phyloP scores from a whole-genome alignment of 257 asterid species.

The Gentiana macrophylla region DNA sequence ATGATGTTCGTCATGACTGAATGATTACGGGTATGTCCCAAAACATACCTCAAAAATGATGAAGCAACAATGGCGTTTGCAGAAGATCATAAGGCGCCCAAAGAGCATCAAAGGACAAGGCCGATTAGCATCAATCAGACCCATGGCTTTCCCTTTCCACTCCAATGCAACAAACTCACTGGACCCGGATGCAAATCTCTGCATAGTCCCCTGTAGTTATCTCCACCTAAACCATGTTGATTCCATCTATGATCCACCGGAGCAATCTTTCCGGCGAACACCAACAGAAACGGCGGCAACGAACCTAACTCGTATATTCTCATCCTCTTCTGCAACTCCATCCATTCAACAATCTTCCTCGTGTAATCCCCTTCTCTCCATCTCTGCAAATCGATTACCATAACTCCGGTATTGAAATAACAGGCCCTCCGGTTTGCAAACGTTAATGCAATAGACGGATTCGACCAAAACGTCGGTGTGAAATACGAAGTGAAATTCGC shows the following conservation, averaged over 20 bases:
- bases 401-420: constrained; percentile 89
- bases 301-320: constrained; percentile 92
- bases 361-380: constrained; percentile 78
- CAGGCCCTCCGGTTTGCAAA: constrained; percentile 61
- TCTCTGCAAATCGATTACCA: constrained; percentile 68
- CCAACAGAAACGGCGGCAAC: constrained; percentile 78
- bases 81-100: constrained; percentile 96
- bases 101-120: constrained; percentile 75
- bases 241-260: constrained; percentile 98
- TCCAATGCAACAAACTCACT: constrained; percentile 90
- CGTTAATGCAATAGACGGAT: constrained; percentile 67
- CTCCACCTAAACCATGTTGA: constrained; percentile 97
- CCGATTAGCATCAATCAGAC: constrained; percentile 47
- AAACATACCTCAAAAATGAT: constrained; percentile 51
- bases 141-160: constrained; percentile 98
- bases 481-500: constrained; percentile 88
- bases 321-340: constrained; percentile 94
- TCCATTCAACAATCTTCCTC: constrained; percentile 72
- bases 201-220: constrained; percentile 75
- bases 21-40: no score
- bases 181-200: constrained; percentile 86
- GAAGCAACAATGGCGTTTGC: constrained; percentile 28
- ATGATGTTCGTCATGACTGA: no score
- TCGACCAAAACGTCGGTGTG: constrained; percentile 93
- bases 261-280: constrained; percentile 78